Conservation (phyloP, 305 asterid genomes). For the Solanum hybrid region DNA sequence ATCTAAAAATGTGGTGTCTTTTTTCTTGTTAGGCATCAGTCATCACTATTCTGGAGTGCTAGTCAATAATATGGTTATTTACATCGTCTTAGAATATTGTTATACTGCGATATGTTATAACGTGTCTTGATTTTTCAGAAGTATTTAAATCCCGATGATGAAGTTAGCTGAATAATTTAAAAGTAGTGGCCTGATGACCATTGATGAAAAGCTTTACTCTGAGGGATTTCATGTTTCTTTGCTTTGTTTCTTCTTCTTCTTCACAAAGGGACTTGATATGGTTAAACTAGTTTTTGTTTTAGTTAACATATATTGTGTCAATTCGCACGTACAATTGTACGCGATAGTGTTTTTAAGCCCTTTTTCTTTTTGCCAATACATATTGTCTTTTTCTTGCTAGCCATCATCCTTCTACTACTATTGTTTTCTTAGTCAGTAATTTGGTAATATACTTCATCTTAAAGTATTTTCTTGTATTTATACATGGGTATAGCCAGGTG, state of each 20-base stretch:
- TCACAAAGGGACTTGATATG: background rate
- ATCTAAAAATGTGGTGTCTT: background rate
- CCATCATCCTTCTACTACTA: background rate
- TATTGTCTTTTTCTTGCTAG: background rate
- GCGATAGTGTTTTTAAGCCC: background rate
- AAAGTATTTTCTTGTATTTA: background rate
- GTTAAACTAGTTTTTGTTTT: background rate
- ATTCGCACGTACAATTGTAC: background rate
- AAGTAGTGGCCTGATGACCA: slow-evolving; percentile 2
- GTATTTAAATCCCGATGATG: no score
- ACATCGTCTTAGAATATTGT: background rate
- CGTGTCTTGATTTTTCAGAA: background rate
- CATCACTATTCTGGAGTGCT: background rate
- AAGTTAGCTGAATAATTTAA: background rate
- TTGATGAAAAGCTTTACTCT: background rate
- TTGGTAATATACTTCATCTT: background rate
- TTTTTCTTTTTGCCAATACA: background rate
- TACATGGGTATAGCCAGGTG: background rate
- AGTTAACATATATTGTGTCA: background rate
- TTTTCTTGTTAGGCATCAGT: background rate
- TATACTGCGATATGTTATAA: background rate
- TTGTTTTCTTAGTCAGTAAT: background rate
- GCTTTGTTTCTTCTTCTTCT: background rate
- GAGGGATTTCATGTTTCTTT: background rate
- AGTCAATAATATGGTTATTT: background rate